These are phyloP conservation scores for Kentomonas sorsogonicus DNA, from an alignment of 208 protist genomes.

Conservation along the genomic window DNA sequence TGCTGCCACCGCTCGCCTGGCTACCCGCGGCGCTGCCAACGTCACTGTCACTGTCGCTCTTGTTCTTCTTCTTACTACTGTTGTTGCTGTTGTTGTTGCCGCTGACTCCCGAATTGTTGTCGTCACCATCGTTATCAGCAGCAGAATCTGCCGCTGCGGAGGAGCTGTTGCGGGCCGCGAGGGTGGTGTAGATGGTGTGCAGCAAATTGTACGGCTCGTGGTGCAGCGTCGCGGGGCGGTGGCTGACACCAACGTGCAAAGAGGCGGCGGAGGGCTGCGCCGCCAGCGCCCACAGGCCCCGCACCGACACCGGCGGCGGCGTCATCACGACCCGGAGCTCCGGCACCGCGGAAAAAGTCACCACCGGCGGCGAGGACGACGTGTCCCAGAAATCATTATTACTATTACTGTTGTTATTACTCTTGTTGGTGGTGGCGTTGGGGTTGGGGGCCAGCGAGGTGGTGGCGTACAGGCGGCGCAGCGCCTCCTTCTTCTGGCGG, in stretches of 20 bases:
- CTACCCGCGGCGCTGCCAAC: too few species aligned
- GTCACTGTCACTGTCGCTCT: background rate
- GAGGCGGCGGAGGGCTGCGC: constrained; percentile 18
- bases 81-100: background rate
- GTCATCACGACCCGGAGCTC: constrained; percentile 43
- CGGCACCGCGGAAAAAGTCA: constrained; percentile 53
- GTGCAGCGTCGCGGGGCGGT: constrained; percentile 19
- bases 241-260: constrained; percentile 17
- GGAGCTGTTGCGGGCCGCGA: too few species aligned
- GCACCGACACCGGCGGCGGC: constrained; percentile 27
- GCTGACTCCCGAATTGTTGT: background rate
- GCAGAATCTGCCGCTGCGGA: too few species aligned
- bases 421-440: too few species aligned
- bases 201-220: constrained; percentile 22
- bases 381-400: background rate
- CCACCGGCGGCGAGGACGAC: constrained; percentile 12
- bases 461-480: background rate
- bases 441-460: background rate
- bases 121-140: too few species aligned
- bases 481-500: too few species aligned
- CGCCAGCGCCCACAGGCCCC: constrained; percentile 58
- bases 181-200: constrained; percentile 7
- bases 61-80: background rate
- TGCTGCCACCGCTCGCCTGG: too few species aligned
- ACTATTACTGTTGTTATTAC: too few species aligned